Conservation (phyloP, 441 rosid genomes). For the Corymbia calophylla region DNA sequence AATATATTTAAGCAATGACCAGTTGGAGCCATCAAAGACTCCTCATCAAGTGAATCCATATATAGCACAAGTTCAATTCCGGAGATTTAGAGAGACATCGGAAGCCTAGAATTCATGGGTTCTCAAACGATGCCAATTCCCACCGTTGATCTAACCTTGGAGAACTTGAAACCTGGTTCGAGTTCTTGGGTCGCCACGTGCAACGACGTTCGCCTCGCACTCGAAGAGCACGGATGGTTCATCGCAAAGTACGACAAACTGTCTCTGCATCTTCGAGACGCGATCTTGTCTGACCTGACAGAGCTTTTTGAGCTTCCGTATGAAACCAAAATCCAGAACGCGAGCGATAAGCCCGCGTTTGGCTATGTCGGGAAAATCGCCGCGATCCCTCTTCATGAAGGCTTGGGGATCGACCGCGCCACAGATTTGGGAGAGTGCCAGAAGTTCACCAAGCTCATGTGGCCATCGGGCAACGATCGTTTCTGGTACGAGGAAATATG, state of each 20-base stretch:
- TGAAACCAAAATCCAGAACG: conserved; percentile 5
- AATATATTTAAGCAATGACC: not conserved
- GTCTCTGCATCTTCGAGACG: not conserved
- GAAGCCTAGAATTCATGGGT: not conserved
- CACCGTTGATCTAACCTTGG: not conserved
- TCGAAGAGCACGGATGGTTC: conserved; percentile 6
- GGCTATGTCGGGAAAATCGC: conserved; percentile 1
- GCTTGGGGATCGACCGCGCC: not conserved
- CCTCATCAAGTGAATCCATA: not conserved
- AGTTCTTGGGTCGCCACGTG: not conserved
- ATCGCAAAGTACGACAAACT: not conserved
- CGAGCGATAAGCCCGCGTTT: not conserved
- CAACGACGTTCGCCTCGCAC: not conserved
- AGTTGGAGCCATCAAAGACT: not conserved
- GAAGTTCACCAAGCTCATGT: conserved; percentile 8
- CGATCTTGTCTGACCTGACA: not conserved
- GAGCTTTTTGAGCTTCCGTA: conserved; percentile 2
- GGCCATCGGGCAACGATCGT: conserved; percentile 9
- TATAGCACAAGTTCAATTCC: not conserved
- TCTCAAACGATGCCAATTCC: not conserved
- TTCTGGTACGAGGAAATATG: not conserved
- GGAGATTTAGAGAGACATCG: not conserved
- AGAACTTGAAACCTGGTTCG: not conserved
- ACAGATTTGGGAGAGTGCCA: not conserved
- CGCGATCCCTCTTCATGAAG: conserved; percentile 7